A percentile compares a stretch with the other conserved stretches of the same genome.
Conservation (phyloP, 768 basidiomycete genomes). For the Suillus decipiens region DNA sequence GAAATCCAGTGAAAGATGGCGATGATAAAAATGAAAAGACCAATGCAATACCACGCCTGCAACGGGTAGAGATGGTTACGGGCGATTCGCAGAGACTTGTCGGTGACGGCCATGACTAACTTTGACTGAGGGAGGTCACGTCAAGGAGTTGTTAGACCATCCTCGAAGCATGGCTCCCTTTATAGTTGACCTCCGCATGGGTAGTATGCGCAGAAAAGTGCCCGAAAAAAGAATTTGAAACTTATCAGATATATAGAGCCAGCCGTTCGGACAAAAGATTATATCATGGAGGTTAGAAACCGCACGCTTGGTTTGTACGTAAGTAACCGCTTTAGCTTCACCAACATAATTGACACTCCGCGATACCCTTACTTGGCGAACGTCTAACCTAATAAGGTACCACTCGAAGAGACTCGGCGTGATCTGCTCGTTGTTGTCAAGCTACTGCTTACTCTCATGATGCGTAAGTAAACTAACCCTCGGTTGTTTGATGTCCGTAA, state of each 20-base stretch:
- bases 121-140: background rate
- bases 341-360: background rate
- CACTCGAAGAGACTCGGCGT: too few species aligned
- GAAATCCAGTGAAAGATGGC: conserved; percentile 16
- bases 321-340: background rate
- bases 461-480: too few species aligned
- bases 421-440: too few species aligned
- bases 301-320: background rate
- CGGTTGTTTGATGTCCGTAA: too few species aligned
- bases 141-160: background rate
- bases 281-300: background rate
- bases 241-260: background rate
- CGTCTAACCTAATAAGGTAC: too few species aligned
- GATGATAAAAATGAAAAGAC: conserved; percentile 16
- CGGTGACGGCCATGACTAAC: conserved; percentile 8
- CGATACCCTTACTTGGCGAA: background rate
- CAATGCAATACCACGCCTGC: conserved; percentile 18
- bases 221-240: background rate
- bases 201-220: background rate
- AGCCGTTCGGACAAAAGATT: background rate
- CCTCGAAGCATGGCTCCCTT: background rate
- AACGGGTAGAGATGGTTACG: conserved; percentile 13
- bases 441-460: too few species aligned
- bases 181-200: background rate
- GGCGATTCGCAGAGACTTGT: conserved; percentile 2